Base-by-base conservation (phyloP, 176 grass and related monocot species). In the Areca catechu region DNA sequence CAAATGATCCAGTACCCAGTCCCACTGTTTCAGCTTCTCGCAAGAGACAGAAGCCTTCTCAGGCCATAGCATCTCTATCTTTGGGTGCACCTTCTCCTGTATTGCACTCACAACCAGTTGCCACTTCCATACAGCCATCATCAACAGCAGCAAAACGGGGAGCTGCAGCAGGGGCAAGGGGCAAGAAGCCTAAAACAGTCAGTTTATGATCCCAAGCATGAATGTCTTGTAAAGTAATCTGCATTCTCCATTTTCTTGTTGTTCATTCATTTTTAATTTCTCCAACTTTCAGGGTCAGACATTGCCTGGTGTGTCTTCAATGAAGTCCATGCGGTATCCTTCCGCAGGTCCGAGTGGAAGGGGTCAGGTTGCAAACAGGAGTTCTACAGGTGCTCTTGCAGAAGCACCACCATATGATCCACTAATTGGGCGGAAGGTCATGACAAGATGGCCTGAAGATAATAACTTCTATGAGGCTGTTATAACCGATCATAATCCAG, bases 31-130 rank as follows among this genome's bases (percentile, higher is more conserved):
- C 79, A 25, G 89, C 93, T 60, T 78, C 75, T 19, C 81, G 88
- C 55, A 98, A 98, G 84, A 89, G 93, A 76, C 93, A 92, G 72
- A 88, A 85, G 73, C 88, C 75, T 61, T 82, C 86, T n/a, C 92
- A 88, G 80, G 59, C 83, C 17, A 48, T 90, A 78, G 71, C 74
- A 7, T 29, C 83, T 51, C 60, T 88, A 43, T 78, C 81, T 53
- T 27, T 82, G 51, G 47, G 72, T 66, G 61, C 76, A 70, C 93
- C 75, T 1, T 49, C 83, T 73, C 54, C 81, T 62, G 70, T 50
- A 19, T 29, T 85, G 75, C 93, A 85, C 60, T 60, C 80, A 62
- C 92, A 97, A 30, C 83, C 74, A 25, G 55, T 86, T 30, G 74
- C 57, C 63, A 34, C 72, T 56, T 60, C 77, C 61, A 69, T 67